These are phyloP conservation scores for Beauveria sp. DNA, from an alignment of 2,329 filamentous ascomycete species.

Conservation along the genomic window DNA sequence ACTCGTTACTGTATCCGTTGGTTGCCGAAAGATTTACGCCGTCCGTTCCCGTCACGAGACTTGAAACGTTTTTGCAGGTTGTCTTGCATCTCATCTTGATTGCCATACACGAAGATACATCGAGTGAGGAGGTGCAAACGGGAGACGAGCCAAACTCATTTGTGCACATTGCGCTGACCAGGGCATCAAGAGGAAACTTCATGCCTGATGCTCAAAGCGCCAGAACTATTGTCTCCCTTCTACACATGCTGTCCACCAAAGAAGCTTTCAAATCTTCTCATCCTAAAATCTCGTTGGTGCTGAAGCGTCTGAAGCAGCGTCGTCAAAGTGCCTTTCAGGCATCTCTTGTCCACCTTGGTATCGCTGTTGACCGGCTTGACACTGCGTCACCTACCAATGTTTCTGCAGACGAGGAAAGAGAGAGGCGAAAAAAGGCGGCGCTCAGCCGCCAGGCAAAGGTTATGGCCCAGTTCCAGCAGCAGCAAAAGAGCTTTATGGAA, in stretches of 20 bases:
- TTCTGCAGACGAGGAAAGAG: constrained; percentile 63
- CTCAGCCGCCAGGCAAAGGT: constrained; percentile 84
- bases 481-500: constrained; percentile 90
- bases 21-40: constrained; percentile 62
- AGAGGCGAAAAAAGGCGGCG: constrained; percentile 84
- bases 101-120: constrained; percentile 74
- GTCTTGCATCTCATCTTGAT: constrained; percentile 82
- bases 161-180: constrained; percentile 60
- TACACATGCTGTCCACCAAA: constrained; percentile 55
- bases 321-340: constrained; percentile 64
- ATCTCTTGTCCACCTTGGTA: constrained; percentile 55
- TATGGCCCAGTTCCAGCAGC: constrained; percentile 97
- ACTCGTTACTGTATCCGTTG: constrained; percentile 75
- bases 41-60: constrained; percentile 68
- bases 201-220: constrained; percentile 47
- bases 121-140: constrained; percentile 43
- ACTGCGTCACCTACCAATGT: constrained; percentile 71
- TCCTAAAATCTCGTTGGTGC: constrained; percentile 73
- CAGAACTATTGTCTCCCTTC: constrained; percentile 57
- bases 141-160: constrained; percentile 56
- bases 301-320: constrained; percentile 80
- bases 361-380: constrained; percentile 71
- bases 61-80: constrained; percentile 89
- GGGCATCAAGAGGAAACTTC: constrained; percentile 54
- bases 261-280: constrained; percentile 76